Percentiles rank a stretch among this genome's conserved stretches.
These are phyloP conservation scores for Aspergillus avenaceus DNA, from an alignment of 495 filamentous ascomycete genomes.

Conservation along the genomic window DNA sequence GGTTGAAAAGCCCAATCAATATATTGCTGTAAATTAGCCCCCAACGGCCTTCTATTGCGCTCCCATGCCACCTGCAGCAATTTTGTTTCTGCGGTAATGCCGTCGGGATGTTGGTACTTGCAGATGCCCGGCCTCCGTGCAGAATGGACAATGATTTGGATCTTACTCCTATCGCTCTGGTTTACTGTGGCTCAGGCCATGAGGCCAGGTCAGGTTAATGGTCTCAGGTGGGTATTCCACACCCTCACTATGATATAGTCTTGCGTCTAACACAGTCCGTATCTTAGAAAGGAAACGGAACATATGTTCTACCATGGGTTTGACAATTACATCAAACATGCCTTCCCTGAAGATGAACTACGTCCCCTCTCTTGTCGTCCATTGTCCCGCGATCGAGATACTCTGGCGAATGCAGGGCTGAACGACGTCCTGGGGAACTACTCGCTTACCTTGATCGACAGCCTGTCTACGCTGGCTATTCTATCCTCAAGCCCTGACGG, in stretches of 20 bases:
- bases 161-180: constrained; percentile 39
- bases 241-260: neutral
- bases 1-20: too few species aligned
- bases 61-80: constrained; percentile 27
- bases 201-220: constrained; percentile 35
- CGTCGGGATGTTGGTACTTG: constrained; percentile 40
- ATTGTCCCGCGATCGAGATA: constrained; percentile 72
- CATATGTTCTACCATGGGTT: constrained; percentile 97
- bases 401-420: constrained; percentile 78
- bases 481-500: constrained; percentile 65
- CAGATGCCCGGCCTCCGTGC: constrained; percentile 35
- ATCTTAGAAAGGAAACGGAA: constrained; percentile 66
- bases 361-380: constrained; percentile 82
- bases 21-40: neutral
- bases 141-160: constrained; percentile 37
- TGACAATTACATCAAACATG: constrained; percentile 88
- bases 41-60: constrained; percentile 1
- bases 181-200: constrained; percentile 36
- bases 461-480: constrained; percentile 87
- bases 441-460: constrained; percentile 91
- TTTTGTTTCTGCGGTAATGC: constrained; percentile 37
- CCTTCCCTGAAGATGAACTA: constrained; percentile 96
- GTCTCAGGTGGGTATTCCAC: constrained; percentile 28
- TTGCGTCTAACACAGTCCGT: neutral
- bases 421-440: constrained; percentile 98